Percentiles rank a stretch among this genome's conserved stretches.
These are phyloP conservation scores for Penicillium verhagenii DNA, from an alignment of 495 filamentous ascomycete species.

Conservation along the genomic window DNA sequence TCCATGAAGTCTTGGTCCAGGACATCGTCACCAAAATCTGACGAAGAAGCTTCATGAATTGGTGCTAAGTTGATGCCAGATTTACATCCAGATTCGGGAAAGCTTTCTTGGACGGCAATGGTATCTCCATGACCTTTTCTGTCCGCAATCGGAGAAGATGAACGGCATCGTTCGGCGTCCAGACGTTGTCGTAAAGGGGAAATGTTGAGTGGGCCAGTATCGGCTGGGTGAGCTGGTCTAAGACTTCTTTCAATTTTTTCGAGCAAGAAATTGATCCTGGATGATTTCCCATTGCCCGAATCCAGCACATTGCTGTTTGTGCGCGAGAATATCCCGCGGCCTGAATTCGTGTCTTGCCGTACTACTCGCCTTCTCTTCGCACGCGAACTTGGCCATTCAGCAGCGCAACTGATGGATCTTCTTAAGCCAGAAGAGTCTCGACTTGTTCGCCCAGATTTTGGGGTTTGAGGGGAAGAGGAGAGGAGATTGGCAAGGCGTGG, in stretches of 20 bases:
- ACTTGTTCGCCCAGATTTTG: constrained; percentile 39
- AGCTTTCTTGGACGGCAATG: constrained; percentile 10
- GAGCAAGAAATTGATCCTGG: constrained; percentile 61
- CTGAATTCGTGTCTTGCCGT: constrained; percentile 28
- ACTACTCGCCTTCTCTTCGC: constrained; percentile 52
- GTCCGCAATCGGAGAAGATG: constrained; percentile 49
- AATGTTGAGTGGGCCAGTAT: constrained; percentile 47
- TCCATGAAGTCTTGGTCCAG: constrained; percentile 56
- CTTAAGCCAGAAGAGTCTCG: constrained; percentile 55
- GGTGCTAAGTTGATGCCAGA: constrained; percentile 9
- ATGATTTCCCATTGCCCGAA: constrained; percentile 49
- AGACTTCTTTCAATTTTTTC: constrained; percentile 66
- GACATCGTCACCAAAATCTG: constrained; percentile 62
- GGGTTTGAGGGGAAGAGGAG: constrained; percentile 69
- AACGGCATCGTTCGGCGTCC: constrained; percentile 34
- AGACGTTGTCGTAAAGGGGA: constrained; percentile 52
- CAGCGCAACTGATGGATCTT: constrained; percentile 73
- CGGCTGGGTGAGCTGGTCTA: constrained; percentile 34
- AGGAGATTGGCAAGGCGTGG: constrained; percentile 62
- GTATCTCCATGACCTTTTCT: constrained; percentile 11
- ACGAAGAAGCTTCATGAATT: constrained; percentile 40
- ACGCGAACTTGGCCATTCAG: constrained; percentile 54
- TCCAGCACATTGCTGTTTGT: constrained; percentile 53
- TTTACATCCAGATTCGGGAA: constrained; percentile 4
- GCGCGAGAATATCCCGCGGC: constrained; percentile 45